phyloP scores from a whole-genome alignment of 2,329 filamentous ascomycete genomes.

The Apiospora saccharicola region DNA sequence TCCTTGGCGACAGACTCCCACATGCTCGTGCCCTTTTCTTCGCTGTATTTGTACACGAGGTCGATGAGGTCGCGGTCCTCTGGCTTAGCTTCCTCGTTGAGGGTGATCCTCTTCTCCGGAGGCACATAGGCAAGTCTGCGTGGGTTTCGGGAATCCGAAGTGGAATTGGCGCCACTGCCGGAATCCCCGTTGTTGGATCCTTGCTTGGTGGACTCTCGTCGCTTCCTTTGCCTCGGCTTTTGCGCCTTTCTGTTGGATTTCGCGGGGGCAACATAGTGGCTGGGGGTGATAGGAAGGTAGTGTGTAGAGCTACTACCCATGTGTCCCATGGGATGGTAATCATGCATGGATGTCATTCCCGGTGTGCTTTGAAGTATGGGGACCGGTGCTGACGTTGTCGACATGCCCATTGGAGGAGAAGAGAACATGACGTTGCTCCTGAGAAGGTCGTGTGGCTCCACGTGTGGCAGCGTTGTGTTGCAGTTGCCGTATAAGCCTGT shows the following conservation, averaged over 20 bases:
- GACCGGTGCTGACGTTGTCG: constrained; percentile 5
- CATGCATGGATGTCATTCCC: constrained; percentile 11
- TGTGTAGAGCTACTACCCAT: neutral
- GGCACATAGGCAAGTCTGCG: neutral
- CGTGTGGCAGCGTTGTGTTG: constrained; percentile 23
- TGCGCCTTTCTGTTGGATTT: constrained; percentile 3
- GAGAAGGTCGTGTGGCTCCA: constrained; percentile 37
- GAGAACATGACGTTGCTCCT: constrained; percentile 25
- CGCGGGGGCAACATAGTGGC: neutral
- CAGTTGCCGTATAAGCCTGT: neutral
- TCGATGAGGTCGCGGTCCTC: neutral
- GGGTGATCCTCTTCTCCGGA: neutral
- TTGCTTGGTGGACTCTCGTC: constrained; percentile 9
- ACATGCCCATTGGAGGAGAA: constrained; percentile 5
- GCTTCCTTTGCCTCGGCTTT: constrained; percentile 15
- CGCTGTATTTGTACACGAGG: constrained; percentile 52
- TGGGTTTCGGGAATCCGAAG: neutral
- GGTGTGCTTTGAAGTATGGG: constrained; percentile 2
- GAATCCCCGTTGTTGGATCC: neutral
- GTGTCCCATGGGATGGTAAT: neutral
- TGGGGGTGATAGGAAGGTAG: constrained; percentile 9
- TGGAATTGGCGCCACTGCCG: neutral
- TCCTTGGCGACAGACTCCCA: constrained; percentile 61
- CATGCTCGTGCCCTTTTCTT: constrained; percentile 63
- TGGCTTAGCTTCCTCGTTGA: neutral